Evolutionary conservation across 2,329 filamentous ascomycete species (phyloP), one percentile per base, ranked within the genome.

Genomic region (Penicillium sp.): DNA sequence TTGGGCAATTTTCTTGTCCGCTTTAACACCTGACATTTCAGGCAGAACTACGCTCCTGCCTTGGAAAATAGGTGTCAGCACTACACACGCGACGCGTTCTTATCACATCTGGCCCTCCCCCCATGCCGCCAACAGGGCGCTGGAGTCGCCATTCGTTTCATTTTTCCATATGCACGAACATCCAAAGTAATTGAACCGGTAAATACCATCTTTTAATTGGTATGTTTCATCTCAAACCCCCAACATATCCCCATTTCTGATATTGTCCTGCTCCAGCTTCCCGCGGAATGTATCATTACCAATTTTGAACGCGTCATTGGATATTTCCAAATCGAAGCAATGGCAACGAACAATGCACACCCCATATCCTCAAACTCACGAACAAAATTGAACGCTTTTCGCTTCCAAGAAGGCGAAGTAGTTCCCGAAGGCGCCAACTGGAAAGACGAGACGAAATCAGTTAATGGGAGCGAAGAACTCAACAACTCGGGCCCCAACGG

Each of bases 311-410:
- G 39, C 52, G 36, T 48, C 50, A 55, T 59, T 61, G 61, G 53
- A 56, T 49, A 59, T 45, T 49, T 52, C 57, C 56, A 55, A 58
- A 67, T 58, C 56, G 53, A 62, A 53, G 49, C 52, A 55, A 69
- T 73, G 66, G 61, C 71, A 45, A 61, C 61, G 49, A 67, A 66
- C 27, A 62, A 63, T 19, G 52, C 67, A 27, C 66, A 67, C 41
- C 67, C 79, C 53, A 78, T 83, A 8, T 84, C 81, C 12, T 76
- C 78, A 5, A 77, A 81, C 61, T 81, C 82, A 3, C 82, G 79
- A 57, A 77, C 77, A 5, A 86, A 84, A 70, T 73, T 85, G 55
- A 81, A 82, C 67, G 77, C 79, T 31, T 86, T 85, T 62, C 78
- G 81, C 63, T 84, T 83, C 61, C 70, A 78, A 51, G 74, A 65